These are phyloP conservation scores for Rhinocladiella similis DNA, from an alignment of 2,329 filamentous ascomycete species.

Conservation along the genomic window DNA sequence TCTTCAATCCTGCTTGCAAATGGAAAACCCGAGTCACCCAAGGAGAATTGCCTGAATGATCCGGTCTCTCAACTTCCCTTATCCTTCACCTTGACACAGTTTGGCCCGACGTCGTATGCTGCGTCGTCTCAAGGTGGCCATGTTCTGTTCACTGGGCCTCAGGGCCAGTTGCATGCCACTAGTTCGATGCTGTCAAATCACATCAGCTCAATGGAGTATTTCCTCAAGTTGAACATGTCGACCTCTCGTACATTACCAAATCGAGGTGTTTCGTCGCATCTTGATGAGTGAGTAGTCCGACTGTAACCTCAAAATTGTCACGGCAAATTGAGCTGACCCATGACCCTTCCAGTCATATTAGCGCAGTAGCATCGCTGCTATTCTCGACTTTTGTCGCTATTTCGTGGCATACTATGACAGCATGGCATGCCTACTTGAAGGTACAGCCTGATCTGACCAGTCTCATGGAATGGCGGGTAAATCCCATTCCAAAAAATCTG, in stretches of 20 bases:
- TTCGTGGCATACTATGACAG: constrained; percentile 3
- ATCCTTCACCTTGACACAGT: too few species aligned
- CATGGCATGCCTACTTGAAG: background rate
- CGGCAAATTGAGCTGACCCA: background rate
- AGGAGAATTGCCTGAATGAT: too few species aligned
- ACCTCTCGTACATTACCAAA: background rate
- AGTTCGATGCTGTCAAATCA: background rate
- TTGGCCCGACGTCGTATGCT: too few species aligned
- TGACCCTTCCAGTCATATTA: background rate
- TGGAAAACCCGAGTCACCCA: too few species aligned
- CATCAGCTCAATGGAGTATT: constrained; percentile 4
- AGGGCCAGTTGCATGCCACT: too few species aligned
- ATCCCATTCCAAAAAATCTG: background rate
- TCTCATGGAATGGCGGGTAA: constrained; percentile 2
- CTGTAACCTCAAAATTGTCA: too few species aligned
- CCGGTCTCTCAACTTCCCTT: too few species aligned
- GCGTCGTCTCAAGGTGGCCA: too few species aligned
- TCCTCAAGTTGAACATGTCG: background rate
- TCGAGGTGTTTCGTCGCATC: background rate
- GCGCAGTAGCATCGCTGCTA: background rate
- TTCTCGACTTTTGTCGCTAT: constrained; percentile 6
- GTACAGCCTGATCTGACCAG: background rate
- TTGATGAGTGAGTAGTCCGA: too few species aligned
- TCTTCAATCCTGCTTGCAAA: too few species aligned
- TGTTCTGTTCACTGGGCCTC: too few species aligned